Evolutionary conservation across 805 yeast species (phyloP), one percentile per base, ranked within the genome.

Genomic region (Candida yuanshanica): DNA sequence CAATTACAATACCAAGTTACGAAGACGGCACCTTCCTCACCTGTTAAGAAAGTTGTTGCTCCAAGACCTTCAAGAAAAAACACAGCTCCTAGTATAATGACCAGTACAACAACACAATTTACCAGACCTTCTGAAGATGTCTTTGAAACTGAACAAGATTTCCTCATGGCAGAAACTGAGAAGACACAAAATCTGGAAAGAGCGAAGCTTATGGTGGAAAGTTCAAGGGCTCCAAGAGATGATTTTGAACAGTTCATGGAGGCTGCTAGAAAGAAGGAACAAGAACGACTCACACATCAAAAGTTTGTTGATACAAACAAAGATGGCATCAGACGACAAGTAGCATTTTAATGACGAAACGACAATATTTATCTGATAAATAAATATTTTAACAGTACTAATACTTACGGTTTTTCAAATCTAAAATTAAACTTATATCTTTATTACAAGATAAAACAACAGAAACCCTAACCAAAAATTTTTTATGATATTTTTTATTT

Each of bases 221-320:
- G 44, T 5, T 42, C 55, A 17, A 42, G 48, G 37, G 17, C 22
- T 17, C 40, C 43, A 14, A 21, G 42, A 20, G 21, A 37, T 23
- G 20, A 47, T 21, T 52, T 50, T 33, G 40, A 50, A 17, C 39
- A 43, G n/a, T 56, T 53, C 35, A 43, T 56, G 40, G 52, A 45
- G 7, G 45, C 39, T 13, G 60, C 58, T 2, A 18, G 26, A 5
- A 45, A 37, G 20, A 45, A 39, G 20, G 56, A 51, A n/a, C 37
- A 40, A 12, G 48, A 48, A 24, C 32, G 45, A 22, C 45, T 40
- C 11, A 38, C 35, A 34, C 46, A 50, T 27, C 37, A 40, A 17
- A 45, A 41, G 27, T 53, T 55, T 41, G 47, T 53, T 6, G 44
- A 45, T 5, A 48, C 48, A 9, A 42, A 44, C 34, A 34, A 42